Conservation (phyloP, 1,284 basidiomycete species). For the Puccinia brachypodii region DNA sequence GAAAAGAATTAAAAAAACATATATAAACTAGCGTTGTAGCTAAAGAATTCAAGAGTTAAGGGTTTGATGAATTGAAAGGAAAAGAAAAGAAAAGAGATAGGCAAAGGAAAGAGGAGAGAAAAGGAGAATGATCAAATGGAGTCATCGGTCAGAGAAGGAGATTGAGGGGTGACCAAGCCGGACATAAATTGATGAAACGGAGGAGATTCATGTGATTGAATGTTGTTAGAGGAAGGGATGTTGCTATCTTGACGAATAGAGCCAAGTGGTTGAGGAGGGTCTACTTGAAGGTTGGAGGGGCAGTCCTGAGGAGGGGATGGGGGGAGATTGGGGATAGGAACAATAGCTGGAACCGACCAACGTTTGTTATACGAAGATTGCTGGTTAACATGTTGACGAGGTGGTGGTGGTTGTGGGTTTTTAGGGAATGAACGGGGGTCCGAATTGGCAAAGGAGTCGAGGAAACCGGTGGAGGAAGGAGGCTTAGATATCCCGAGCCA, state of each 20-base stretch:
- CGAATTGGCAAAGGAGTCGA: not conserved
- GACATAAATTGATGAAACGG: not conserved
- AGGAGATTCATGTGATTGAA: not conserved
- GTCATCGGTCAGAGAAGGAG: conserved; percentile 10
- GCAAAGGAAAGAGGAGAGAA: not conserved
- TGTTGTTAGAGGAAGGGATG: not conserved
- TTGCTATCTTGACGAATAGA: too few relatives aligned
- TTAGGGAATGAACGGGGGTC: too few relatives aligned
- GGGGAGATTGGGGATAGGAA: not conserved
- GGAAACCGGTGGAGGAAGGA: not conserved
- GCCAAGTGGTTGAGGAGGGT: not conserved
- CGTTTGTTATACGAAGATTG: not conserved
- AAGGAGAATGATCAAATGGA: not conserved
- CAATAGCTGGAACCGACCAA: not conserved
- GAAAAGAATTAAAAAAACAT: too few relatives aligned
- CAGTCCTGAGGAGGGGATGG: conserved; percentile 5
- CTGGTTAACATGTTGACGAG: too few relatives aligned
- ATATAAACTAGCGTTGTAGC: too few relatives aligned
- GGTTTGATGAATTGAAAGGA: not conserved
- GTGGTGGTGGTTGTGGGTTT: too few relatives aligned
- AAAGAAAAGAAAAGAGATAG: not conserved
- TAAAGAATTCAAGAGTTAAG: not conserved
- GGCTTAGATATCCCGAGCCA: not conserved
- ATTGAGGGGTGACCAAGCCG: conserved; percentile 20
- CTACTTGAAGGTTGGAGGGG: not conserved